Conservation (phyloP, 2,329 filamentous ascomycete species). For the Fusarium sp. region DNA sequence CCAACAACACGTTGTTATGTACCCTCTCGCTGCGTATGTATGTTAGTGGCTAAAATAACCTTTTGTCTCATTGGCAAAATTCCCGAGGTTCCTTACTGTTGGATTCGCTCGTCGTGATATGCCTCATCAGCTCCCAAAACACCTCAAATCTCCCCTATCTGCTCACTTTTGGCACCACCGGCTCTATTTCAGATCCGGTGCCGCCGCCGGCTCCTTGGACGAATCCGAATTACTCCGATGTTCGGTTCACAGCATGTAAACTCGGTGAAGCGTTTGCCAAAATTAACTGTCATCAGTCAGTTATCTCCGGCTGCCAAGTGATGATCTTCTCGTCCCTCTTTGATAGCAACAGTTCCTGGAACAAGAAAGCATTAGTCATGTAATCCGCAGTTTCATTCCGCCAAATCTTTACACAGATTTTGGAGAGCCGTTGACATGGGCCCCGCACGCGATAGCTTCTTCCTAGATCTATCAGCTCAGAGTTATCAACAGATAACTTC, state of each 20-base stretch:
- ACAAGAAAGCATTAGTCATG: slow-evolving; percentile 34
- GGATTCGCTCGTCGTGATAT: slow-evolving; percentile 17
- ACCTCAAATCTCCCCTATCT: slow-evolving; percentile 32
- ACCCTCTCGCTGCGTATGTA: background rate
- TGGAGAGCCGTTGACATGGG: background rate
- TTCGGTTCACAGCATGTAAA: slow-evolving; percentile 3
- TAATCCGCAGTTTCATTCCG: background rate
- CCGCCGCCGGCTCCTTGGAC: background rate
- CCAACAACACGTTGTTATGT: slow-evolving; percentile 10
- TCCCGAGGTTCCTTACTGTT: slow-evolving; percentile 9
- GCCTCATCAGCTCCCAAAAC: slow-evolving; percentile 22
- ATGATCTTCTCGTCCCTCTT: slow-evolving; percentile 16
- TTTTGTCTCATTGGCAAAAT: slow-evolving; percentile 36
- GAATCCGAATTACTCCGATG: slow-evolving; percentile 37
- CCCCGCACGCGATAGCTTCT: slow-evolving; percentile 17
- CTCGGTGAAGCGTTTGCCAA: slow-evolving; percentile 7
- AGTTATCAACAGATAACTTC: slow-evolving; percentile 22
- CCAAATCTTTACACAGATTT: background rate
- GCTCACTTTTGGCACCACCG: slow-evolving; percentile 37
- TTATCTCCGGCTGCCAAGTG: slow-evolving; percentile 35
- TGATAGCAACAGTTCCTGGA: slow-evolving; percentile 20
- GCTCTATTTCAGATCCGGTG: slow-evolving; percentile 3
- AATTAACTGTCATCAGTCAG: slow-evolving; percentile 35
- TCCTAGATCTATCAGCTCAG: slow-evolving; percentile 23
- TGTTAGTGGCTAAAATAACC: slow-evolving; percentile 39